These are phyloP conservation scores for Lycium ferocissimum DNA, from an alignment of 257 asterid genomes.

Conservation along the genomic window DNA sequence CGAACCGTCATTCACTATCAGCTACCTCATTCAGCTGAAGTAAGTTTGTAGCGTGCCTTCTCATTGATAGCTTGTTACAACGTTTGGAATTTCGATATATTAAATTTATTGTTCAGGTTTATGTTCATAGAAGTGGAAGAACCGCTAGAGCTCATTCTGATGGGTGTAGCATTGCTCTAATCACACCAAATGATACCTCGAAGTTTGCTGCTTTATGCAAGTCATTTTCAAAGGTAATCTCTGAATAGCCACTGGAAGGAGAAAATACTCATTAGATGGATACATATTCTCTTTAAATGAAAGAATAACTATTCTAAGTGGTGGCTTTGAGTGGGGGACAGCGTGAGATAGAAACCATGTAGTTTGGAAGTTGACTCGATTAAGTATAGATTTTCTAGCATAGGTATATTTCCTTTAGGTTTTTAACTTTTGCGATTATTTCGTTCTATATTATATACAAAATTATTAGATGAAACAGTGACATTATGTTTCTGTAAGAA, in stretches of 20 bases:
- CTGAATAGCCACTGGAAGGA: slow-evolving; percentile 18
- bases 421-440: not conserved
- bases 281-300: slow-evolving; percentile 23
- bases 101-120: slow-evolving; percentile 57
- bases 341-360: not conserved
- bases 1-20: slow-evolving; percentile 97
- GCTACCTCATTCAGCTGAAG: slow-evolving; percentile 97
- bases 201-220: slow-evolving; percentile 87
- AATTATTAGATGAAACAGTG: not conserved
- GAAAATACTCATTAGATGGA: not conserved
- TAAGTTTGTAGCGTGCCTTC: slow-evolving; percentile 41
- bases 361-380: not conserved
- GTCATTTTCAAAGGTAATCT: slow-evolving; percentile 83
- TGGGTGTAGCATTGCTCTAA: slow-evolving; percentile 94
- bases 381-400: no score
- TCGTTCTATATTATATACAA: not conserved
- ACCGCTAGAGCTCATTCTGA: slow-evolving; percentile 96
- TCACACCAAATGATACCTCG: slow-evolving; percentile 87
- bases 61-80: slow-evolving; percentile 22
- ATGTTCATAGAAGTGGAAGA: slow-evolving; percentile 98
- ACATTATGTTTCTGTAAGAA: not conserved
- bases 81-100: slow-evolving; percentile 28
- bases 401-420: not conserved
- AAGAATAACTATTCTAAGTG: not conserved
- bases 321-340: not conserved